Evolutionary conservation across 2,329 filamentous ascomycete genomes (phyloP), one percentile per base, ranked within the genome.

Genomic region (Aspergillus bombycis): DNA sequence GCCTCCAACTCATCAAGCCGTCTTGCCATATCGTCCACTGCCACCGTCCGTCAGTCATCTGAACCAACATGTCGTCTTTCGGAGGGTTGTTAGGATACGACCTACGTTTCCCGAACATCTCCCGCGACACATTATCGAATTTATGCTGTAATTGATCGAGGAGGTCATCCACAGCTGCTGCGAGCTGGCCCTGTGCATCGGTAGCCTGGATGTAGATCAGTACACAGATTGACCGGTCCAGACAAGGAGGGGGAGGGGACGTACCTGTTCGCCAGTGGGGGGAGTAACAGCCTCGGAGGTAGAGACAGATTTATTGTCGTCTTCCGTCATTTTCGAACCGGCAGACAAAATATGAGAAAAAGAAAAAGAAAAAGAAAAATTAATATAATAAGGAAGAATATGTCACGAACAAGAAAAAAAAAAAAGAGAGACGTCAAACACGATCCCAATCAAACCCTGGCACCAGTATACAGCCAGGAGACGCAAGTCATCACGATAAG

Each of bases 11-110:
- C 92, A 75, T 97, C 94, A 26, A 97, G 81, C 30, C 94, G 88
- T 65, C 90, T 85, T 16, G 92, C 91, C 93, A 97, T 97, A 67
- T 97, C 93, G 74, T 97, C 94, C 91, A 97, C 93, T 97, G 65
- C 7, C 54, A 11, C 19, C 12, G 56, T 36, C 1, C 12, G n/a
- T 11, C 59, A 61, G 32, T 26, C 26, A 38, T 6, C 52, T 43
- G 16, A 45, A 38, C 19, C 21, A 34, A n/a, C 38, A 41, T 41
- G 7, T n/a, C 14, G 16, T 41, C 38, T 41, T 4, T 10, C 16
- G 38, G 38, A 23, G 34, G 50, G 34, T 30, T 30, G 52, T 4
- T 14, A 57, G 41, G 16, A 41, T 1, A 10, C 9, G 30, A 81
- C 89, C 76, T 78, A 96, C 93, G 92, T 80, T 96, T 97, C 43